Evolutionary conservation across 2,329 filamentous ascomycete species (phyloP).

Genomic region (Fonsecaea erecta): DNA sequence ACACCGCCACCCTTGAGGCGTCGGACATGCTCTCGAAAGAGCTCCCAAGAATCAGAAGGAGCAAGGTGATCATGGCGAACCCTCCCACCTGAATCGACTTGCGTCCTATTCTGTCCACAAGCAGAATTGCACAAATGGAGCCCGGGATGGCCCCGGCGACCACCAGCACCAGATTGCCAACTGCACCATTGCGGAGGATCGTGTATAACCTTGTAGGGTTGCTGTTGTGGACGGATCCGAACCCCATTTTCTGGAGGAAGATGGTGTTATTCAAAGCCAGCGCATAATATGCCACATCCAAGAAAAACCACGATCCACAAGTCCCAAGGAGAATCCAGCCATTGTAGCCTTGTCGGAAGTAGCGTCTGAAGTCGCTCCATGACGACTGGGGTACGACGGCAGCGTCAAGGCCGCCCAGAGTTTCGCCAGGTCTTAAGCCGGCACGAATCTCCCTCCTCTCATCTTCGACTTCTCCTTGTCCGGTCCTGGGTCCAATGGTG

Average conservation of each 20-base stretch:
- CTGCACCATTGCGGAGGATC: conserved; percentile 71
- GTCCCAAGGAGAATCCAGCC: conserved; percentile 75
- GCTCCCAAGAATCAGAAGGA: conserved; percentile 68
- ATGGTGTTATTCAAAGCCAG: conserved; percentile 76
- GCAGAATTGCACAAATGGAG: conserved; percentile 79
- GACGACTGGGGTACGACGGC: conserved; percentile 67
- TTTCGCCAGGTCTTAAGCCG: conserved; percentile 62
- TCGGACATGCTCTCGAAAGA: conserved; percentile 56
- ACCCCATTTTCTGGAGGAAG: conserved; percentile 74
- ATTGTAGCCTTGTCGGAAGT: conserved; percentile 74
- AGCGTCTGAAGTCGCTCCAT: conserved; percentile 69
- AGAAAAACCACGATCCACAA: conserved; percentile 81
- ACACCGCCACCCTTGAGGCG: conserved; percentile 61
- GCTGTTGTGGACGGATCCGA: conserved; percentile 62
- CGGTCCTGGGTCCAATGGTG: conserved; percentile 64
- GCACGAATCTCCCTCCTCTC: conserved; percentile 46
- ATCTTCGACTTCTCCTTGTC: conserved; percentile 72
- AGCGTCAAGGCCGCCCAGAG: conserved; percentile 56
- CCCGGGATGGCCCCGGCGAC: conserved; percentile 78
- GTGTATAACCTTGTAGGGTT: conserved; percentile 58
- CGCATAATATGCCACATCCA: conserved; percentile 67
- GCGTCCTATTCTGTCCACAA: conserved; percentile 73
- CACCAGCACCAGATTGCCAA: conserved; percentile 78
- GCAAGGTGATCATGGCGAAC: conserved; percentile 64
- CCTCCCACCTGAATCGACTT: conserved; percentile 73